Evolutionary conservation across 2,329 filamentous ascomycete genomes (phyloP).

Genomic region (Boeremia lycopersici): DNA sequence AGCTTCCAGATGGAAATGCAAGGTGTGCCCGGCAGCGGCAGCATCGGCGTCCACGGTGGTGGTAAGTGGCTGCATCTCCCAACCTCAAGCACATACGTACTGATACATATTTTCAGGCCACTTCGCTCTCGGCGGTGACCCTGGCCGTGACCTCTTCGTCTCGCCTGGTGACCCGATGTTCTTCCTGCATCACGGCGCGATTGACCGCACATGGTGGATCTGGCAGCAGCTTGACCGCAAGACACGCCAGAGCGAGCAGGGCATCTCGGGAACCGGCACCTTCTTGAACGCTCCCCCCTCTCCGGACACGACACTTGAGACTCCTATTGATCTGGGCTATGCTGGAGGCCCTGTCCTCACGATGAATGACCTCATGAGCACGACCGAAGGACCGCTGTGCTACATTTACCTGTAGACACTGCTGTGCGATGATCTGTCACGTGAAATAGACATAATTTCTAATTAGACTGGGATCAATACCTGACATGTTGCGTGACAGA

Average conservation of each 20-base stretch:
- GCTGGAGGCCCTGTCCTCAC: conserved; percentile 30
- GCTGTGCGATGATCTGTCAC: neutral
- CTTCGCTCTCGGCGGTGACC: conserved; percentile 53
- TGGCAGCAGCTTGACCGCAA: conserved; percentile 49
- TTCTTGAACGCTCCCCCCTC: conserved; percentile 53
- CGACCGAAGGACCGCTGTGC: conserved; percentile 42
- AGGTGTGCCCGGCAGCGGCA: conserved; percentile 29
- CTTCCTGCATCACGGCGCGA: conserved; percentile 54
- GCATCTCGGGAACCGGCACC: conserved; percentile 53
- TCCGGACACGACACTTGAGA: conserved; percentile 54
- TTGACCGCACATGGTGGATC: conserved; percentile 54
- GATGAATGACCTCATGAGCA: conserved; percentile 40
- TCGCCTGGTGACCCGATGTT: conserved; percentile 48
- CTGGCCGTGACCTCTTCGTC: conserved; percentile 37
- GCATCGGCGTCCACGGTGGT: conserved; percentile 40
- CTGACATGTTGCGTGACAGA: neutral
- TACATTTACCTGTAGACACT: conserved; percentile 38
- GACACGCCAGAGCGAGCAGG: conserved; percentile 35
- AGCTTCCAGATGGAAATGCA: conserved; percentile 43
- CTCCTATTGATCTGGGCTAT: conserved; percentile 49
- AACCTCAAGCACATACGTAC: conserved; percentile 44
- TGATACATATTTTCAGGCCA: conserved; percentile 51
- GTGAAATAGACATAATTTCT: neutral
- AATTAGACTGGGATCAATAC: neutral
- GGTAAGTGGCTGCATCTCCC: conserved; percentile 16